These are phyloP conservation scores for Heteromeles arbutifolia DNA, from an alignment of 306 rosid genomes.

Conservation along the genomic window DNA sequence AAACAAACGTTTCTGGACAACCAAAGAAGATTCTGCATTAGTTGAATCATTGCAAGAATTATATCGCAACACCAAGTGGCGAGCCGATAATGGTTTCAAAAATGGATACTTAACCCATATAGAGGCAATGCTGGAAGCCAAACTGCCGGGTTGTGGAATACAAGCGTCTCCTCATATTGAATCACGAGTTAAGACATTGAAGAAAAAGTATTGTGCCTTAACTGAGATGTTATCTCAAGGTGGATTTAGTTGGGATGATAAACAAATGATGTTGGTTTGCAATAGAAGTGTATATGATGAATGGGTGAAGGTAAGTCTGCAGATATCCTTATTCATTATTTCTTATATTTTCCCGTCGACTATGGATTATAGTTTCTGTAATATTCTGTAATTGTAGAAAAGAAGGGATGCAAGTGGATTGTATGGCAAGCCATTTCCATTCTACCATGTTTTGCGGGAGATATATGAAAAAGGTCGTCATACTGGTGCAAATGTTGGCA, in stretches of 20 bases:
- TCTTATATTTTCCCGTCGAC: neutral
- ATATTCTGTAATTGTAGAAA: neutral
- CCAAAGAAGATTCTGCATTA: conserved; percentile 13
- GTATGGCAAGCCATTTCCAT: conserved; percentile 4
- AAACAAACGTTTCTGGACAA: conserved; percentile 9
- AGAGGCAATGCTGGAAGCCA: conserved; percentile 6
- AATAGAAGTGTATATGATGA: neutral
- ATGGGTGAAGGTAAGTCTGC: conserved; percentile 4
- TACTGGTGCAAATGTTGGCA: neutral
- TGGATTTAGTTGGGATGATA: conserved; percentile 3
- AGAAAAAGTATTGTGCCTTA: conserved; percentile 7
- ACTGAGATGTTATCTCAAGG: conserved; percentile 1
- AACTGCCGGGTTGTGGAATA: conserved; percentile 11
- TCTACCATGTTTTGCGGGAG: neutral
- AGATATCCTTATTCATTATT: neutral
- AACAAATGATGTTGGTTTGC: conserved; percentile 2
- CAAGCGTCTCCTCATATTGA: conserved; percentile 9
- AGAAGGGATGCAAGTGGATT: conserved; percentile 1
- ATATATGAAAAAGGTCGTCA: conserved; percentile 1
- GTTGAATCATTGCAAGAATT: conserved; percentile 6
- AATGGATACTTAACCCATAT: conserved; percentile 8
- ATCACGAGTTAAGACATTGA: conserved; percentile 13
- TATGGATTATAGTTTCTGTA: neutral
- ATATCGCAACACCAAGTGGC: conserved; percentile 1
- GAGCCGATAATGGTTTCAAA: conserved; percentile 3